Percentiles rank a stretch among this genome's conserved stretches.
These are phyloP conservation scores for Daldinia sp. DNA, from an alignment of 2,329 filamentous ascomycete species.

Conservation along the genomic window DNA sequence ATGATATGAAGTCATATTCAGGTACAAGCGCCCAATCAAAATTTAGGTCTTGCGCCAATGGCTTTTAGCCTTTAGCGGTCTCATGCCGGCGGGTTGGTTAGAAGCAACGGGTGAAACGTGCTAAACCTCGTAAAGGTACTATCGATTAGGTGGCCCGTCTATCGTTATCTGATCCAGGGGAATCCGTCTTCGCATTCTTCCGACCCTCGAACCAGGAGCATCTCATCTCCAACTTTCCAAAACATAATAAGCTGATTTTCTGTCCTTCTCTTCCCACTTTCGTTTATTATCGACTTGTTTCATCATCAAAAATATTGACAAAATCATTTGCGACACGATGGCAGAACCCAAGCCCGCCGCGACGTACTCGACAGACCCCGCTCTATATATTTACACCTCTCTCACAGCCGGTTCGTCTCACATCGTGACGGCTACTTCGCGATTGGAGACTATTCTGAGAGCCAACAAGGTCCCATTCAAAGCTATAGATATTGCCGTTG, in stretches of 20 bases:
- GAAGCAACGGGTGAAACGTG: conserved; percentile 21
- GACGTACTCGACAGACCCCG: conserved; percentile 70
- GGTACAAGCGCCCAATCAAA: conserved; percentile 24
- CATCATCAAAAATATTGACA: neutral
- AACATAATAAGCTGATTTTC: conserved; percentile 27
- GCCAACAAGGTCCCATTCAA: conserved; percentile 95
- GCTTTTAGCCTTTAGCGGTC: conserved; percentile 11
- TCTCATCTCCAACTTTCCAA: conserved; percentile 9
- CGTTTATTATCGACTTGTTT: neutral
- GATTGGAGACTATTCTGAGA: conserved; percentile 94
- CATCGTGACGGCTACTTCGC: conserved; percentile 94
- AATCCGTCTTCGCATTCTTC: conserved; percentile 37
- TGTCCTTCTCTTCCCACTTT: conserved; percentile 2
- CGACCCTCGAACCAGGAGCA: conserved; percentile 22
- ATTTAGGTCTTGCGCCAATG: conserved; percentile 17
- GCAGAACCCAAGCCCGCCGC: conserved; percentile 40
- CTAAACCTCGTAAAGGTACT: conserved; percentile 16
- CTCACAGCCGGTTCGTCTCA: conserved; percentile 95
- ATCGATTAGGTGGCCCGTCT: conserved; percentile 36
- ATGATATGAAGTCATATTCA: conserved; percentile 38
- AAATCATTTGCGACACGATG: conserved; percentile 34
- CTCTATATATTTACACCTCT: conserved; percentile 95
- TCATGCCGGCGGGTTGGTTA: conserved; percentile 27
- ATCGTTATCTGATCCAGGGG: conserved; percentile 29
- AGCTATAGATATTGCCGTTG: conserved; percentile 89